Evolutionary conservation across 257 asterid genomes (phyloP), one percentile per base, ranked within the genome.

Genomic region (Solanum lignicaule): DNA sequence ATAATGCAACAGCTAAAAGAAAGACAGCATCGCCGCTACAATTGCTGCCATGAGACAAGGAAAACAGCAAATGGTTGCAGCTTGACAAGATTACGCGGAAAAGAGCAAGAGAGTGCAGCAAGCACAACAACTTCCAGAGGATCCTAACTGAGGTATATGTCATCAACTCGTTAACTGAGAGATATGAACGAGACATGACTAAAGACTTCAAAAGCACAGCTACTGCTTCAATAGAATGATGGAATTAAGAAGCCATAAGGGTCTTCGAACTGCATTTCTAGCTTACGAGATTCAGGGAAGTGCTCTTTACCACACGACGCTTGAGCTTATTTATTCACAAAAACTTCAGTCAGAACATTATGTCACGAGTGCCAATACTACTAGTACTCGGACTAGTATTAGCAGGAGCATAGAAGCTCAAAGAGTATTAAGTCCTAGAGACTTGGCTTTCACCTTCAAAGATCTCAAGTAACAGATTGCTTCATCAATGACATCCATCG

Each of bases 381-480:
- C 86, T 83, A 72, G 85, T 29, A 87, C 71, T 41, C 33, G 43
- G 11, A 86, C 87, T 43, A 86, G 60, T 14, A 25, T 83, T 69
- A 52, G 82, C 87, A n/a, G 66, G 32, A 84, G 84, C 65, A 73
- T 36, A 83, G 41, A 31, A 66, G 65, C n/a, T 92, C 91, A 95
- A 9, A 91, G 89, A 39, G 92, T 16, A 73, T 90, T 93, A 25
- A 96, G 93, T 68, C 98, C 98, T 65, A 95, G 86, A 36, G 94
- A 93, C 93, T 86, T 88, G 88, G 94, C 98, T 91, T 97, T 86
- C 83, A 72, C 93, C 93, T 93, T 97, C 92, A 97, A 90, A 43
- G 94, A 89, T 87, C 92, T 94, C 93, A 97, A 90, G 93, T 91
- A 97, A 46, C 75, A 87, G 41, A 96, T 94, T 8, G 99, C 98